These are phyloP conservation scores for Aspergillus coremiiformis DNA, from an alignment of 495 filamentous ascomycete species.

Conservation along the genomic window DNA sequence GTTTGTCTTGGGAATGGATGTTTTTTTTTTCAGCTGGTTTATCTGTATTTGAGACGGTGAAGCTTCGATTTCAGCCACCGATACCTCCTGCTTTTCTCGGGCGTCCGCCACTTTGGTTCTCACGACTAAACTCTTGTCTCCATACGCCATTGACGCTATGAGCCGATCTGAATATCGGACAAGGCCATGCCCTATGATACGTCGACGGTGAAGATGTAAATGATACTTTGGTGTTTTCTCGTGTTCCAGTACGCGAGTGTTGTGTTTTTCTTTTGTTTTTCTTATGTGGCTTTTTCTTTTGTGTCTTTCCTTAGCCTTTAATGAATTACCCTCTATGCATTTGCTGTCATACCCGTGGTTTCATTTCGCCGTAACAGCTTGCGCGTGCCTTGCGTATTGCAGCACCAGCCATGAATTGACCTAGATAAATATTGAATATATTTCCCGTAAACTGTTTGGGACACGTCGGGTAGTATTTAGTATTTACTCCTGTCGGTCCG, in stretches of 20 bases:
- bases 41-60: conserved; percentile 26
- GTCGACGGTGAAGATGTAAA: conserved; percentile 40
- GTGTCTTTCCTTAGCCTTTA: conserved; percentile 5
- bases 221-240: conserved; percentile 37
- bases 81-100: conserved; percentile 39
- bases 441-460: not conserved
- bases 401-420: not conserved
- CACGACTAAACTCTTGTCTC: conserved; percentile 37
- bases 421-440: not conserved
- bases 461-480: not conserved
- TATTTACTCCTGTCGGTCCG: not conserved
- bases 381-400: not conserved
- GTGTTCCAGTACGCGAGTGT: conserved; percentile 32
- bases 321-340: not conserved
- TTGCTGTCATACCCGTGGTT: not conserved
- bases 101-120: conserved; percentile 29
- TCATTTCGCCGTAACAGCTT: not conserved
- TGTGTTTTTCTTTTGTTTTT: conserved; percentile 17
- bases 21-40: conserved; percentile 25
- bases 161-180: conserved; percentile 18
- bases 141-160: conserved; percentile 27
- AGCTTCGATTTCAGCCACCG: conserved; percentile 37
- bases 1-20: conserved; percentile 27
- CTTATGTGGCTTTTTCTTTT: conserved; percentile 7
- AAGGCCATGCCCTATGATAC: conserved; percentile 24